Evolutionary conservation across 2,329 filamentous ascomycete species (phyloP).

Genomic region (Aspergillus persii): DNA sequence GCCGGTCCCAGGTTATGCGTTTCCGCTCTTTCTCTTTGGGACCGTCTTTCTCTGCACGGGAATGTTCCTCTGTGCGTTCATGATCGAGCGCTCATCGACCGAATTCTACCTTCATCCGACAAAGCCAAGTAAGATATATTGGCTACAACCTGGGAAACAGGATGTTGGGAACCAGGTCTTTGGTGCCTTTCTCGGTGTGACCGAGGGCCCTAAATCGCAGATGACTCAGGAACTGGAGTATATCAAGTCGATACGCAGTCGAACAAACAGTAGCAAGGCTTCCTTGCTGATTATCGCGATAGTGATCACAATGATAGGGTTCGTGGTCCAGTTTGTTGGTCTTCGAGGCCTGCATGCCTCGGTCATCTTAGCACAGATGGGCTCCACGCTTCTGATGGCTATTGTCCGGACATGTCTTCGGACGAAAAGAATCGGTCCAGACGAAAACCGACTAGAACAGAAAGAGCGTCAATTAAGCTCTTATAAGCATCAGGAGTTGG

Average conservation of each 20-base stretch:
- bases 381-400: conserved; percentile 37
- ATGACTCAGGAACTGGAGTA: conserved; percentile 20
- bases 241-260: conserved; percentile 28
- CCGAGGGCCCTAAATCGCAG: conserved; percentile 18
- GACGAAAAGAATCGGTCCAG: conserved; percentile 29
- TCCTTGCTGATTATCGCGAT: conserved; percentile 24
- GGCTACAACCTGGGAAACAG: conserved; percentile 41
- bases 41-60: conserved; percentile 32
- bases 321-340: conserved; percentile 40
- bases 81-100: conserved; percentile 33
- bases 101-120: conserved; percentile 24
- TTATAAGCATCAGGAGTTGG: conserved; percentile 31
- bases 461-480: conserved; percentile 20
- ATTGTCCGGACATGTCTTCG: conserved; percentile 35
- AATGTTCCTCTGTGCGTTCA: conserved; percentile 35
- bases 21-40: conserved; percentile 34
- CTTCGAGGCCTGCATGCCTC: conserved; percentile 38
- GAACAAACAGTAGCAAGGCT: conserved; percentile 11
- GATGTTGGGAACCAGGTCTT: conserved; percentile 40
- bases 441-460: conserved; percentile 26
- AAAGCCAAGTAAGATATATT: conserved; percentile 33
- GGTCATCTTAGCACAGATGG: conserved; percentile 36
- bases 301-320: conserved; percentile 30
- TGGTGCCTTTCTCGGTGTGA: conserved; percentile 33
- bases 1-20: conserved; percentile 29